A percentile compares a stretch with the other conserved stretches of the same genome.
phyloP scores from a whole-genome alignment of 208 protist genomes.

The Leishmania major region DNA sequence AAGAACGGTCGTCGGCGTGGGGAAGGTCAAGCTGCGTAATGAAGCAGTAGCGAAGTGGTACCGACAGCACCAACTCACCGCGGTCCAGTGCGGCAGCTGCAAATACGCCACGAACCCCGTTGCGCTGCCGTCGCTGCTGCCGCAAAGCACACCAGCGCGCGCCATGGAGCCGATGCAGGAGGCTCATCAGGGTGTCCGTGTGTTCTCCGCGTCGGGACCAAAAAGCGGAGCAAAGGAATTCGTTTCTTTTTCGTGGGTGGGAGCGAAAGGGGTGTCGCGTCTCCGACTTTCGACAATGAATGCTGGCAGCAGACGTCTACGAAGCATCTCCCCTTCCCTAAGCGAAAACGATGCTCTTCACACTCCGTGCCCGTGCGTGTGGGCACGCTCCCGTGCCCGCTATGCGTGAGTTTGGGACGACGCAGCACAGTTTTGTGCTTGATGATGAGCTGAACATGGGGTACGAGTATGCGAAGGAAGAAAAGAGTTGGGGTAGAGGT shows the following conservation, averaged over 20 bases:
- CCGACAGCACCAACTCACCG: constrained; percentile 51
- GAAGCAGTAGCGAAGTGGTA: constrained; percentile 68
- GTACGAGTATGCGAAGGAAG: too few relatives aligned
- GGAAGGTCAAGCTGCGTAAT: constrained; percentile 27
- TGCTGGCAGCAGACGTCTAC: background rate
- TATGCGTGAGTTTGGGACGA: background rate
- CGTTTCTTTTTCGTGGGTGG: background rate
- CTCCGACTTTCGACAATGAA: background rate
- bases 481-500: background rate
- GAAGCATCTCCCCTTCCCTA: background rate
- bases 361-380: background rate
- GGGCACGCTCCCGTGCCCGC: background rate
- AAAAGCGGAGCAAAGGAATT: background rate
- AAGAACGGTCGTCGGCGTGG: background rate
- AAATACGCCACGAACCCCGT: constrained; percentile 75
- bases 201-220: background rate
- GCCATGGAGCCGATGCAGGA: constrained; percentile 31
- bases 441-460: background rate
- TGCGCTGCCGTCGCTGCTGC: constrained; percentile 31
- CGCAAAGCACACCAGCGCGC: constrained; percentile 30
- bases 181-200: constrained; percentile 4
- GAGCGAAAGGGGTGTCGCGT: background rate
- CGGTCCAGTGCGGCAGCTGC: constrained; percentile 25
- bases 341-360: background rate
- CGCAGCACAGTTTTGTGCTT: background rate